Base-by-base conservation (phyloP, 1,284 basidiomycete genomes). In the Stygiomarasmius scandens region DNA sequence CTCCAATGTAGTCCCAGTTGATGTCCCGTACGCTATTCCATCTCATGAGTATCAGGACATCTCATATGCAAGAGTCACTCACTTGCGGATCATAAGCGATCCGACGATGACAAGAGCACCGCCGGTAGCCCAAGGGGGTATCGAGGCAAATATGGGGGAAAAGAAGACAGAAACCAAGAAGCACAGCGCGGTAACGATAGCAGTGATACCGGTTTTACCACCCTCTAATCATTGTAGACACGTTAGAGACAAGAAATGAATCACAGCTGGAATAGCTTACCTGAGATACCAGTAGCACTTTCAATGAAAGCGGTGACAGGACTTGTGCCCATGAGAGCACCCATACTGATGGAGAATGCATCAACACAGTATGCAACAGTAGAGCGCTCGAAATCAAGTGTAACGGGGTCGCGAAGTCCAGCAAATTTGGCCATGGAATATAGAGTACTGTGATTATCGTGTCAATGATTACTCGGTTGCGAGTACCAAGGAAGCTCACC, bases 341-440 rank as follows among this genome's bases (percentile, higher is more conserved):
- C 91, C 74, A 93, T 90, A 52, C 83, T 87, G 69, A 93, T 94
- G 48, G 81, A 85, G 68, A 93, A 86, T 0, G 91, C 91, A 66
- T 93, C 92, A 41, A 92, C 82, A 63, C 90, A 91, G 74, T 93
- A 95, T 4, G 93, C 93, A 55, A 92, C 78, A 4, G 90, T 93
- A 22, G 88, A 91, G 61, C 87, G 85, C 74, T 96, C 93, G 67
- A 96, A 96, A 73, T 96, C 93, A 59, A 92, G 78, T 16, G 93
- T 94, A 14, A 90, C 82, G 1, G 88, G 89, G 69, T 95, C 89
- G 56, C 92, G 90, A 11, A 96, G 82, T 22, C 91, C 91, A n/a
- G 93, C 92, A 63, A 95, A 94, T 68, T 91, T 92, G 52, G 93
- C 90, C 93, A 96, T 95, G 45, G 93, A 89, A 72, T 94, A 94